Percentiles rank a stretch among this genome's conserved stretches.
Evolutionary conservation across 106 monocot species (phyloP).

Genomic region (Narthecium ossifragum): DNA sequence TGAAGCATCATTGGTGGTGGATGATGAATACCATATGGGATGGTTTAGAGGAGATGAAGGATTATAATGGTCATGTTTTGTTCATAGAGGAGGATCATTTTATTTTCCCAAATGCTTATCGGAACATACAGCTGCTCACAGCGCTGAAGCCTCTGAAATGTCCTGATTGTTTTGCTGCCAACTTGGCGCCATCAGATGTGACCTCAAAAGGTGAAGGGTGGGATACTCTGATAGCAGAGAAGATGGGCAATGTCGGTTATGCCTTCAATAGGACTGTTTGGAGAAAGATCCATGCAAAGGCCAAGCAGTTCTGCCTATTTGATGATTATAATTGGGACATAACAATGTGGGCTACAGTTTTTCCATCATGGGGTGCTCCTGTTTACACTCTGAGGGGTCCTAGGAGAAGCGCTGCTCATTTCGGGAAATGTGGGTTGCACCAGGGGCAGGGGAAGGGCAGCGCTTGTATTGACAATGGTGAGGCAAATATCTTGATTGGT

Average conservation of each 20-base stretch:
- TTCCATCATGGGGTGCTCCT: slow-evolving; percentile 66
- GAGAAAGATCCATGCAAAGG: slow-evolving; percentile 80
- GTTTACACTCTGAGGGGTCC: slow-evolving; percentile 79
- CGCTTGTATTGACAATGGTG: slow-evolving; percentile 62
- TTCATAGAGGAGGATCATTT: slow-evolving; percentile 99
- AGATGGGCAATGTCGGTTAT: slow-evolving; percentile 94
- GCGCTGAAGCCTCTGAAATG: slow-evolving; percentile 64
- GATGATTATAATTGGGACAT: slow-evolving; percentile 99
- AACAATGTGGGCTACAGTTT: slow-evolving; percentile 95
- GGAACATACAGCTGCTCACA: slow-evolving; percentile 61
- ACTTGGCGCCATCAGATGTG: slow-evolving; percentile 88
- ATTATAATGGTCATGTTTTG: slow-evolving; percentile 56
- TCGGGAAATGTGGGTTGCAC: slow-evolving; percentile 95
- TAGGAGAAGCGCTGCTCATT: slow-evolving; percentile 76
- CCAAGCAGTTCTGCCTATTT: slow-evolving; percentile 80
- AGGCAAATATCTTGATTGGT: slow-evolving; percentile 38
- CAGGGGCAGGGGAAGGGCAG: slow-evolving; percentile 64
- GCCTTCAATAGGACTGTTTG: slow-evolving; percentile 87
- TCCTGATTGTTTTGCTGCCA: slow-evolving; percentile 71
- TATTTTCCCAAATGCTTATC: slow-evolving; percentile 90
- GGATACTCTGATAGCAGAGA: slow-evolving; percentile 67
- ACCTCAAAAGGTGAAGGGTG: slow-evolving; percentile 71
- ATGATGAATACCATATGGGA: slow-evolving; percentile 99
- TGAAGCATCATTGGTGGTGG: slow-evolving; percentile 99
- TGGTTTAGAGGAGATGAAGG: slow-evolving; percentile 65